Percentiles rank a stretch among this genome's conserved stretches.
phyloP scores from a whole-genome alignment of 768 basidiomycete species.

The Termitomyces sp. region DNA sequence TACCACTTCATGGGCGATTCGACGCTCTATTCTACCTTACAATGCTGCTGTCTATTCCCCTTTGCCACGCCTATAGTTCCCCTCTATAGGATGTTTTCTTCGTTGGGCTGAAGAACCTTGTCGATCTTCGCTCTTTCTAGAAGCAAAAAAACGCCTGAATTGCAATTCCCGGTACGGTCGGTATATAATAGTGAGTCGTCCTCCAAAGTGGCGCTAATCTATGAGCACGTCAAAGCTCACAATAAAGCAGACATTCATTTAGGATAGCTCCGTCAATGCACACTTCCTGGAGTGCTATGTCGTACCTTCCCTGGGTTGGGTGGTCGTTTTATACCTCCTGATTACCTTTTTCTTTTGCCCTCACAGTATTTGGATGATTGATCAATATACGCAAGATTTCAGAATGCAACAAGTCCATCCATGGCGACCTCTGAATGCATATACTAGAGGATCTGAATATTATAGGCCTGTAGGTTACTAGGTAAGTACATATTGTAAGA shows the following conservation, averaged over 20 bases:
- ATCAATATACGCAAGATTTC: not conserved
- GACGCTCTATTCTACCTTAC: not conserved
- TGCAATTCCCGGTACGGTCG: slow-evolving; percentile 24
- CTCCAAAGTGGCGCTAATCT: not conserved
- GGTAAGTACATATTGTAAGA: slow-evolving; percentile 13
- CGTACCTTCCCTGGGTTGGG: too few species aligned
- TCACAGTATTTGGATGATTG: too few species aligned
- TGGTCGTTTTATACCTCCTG: too few species aligned
- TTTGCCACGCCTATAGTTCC: not conserved
- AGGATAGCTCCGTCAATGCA: too few species aligned
- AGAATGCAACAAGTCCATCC: not conserved
- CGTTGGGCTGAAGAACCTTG: not conserved
- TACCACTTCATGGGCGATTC: slow-evolving; percentile 17
- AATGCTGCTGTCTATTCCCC: not conserved
- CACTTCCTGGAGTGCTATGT: too few species aligned
- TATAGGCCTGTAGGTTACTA: slow-evolving; percentile 8
- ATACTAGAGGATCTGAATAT: not conserved
- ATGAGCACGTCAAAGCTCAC: too few species aligned
- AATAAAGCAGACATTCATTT: not conserved
- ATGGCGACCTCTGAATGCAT: not conserved
- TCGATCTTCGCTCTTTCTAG: slow-evolving; percentile 14
- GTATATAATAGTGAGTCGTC: slow-evolving; percentile 13
- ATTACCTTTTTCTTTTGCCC: too few species aligned
- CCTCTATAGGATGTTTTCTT: not conserved
- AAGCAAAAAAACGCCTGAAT: not conserved